phyloP scores from a whole-genome alignment of 345 rosid genomes.

The Mallotus nudiflorus region DNA sequence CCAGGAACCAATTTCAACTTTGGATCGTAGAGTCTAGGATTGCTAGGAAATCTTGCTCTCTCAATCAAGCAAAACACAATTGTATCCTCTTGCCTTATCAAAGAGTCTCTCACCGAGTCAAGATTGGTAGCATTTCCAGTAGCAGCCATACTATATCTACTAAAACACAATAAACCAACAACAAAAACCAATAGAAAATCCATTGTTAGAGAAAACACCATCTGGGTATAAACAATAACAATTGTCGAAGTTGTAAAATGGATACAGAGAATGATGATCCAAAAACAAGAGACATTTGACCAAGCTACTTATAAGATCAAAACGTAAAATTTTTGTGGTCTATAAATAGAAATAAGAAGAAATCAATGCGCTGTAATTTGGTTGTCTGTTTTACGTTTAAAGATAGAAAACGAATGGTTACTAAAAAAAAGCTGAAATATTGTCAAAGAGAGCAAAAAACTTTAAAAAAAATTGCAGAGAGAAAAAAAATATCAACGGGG shows the following conservation, averaged over 20 bases:
- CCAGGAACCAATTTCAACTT: slow-evolving; percentile 38
- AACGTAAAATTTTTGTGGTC: no score
- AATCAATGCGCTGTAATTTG: neutral
- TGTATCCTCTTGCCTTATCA: slow-evolving; percentile 81
- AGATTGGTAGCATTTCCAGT: slow-evolving; percentile 40
- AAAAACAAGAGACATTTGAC: neutral
- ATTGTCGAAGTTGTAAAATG: no score
- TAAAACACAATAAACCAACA: slow-evolving; percentile 3
- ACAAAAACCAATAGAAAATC: neutral
- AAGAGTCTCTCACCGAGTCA: slow-evolving; percentile 55
- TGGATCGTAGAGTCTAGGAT: slow-evolving; percentile 40
- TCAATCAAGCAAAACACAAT: slow-evolving; percentile 74
- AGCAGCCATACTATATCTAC: slow-evolving; percentile 32
- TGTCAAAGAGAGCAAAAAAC: neutral
- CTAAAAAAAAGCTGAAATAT: neutral
- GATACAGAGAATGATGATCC: neutral
- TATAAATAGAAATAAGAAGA: neutral
- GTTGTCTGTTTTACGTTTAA: neutral
- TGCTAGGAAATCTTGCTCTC: slow-evolving; percentile 65
- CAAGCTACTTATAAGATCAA: neutral
- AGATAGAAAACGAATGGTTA: neutral
- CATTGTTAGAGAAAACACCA: neutral
- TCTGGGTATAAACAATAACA: neutral
- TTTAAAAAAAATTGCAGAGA: neutral
- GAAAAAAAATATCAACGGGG: neutral